phyloP scores from a whole-genome alignment of 129 eudicot genomes.

The Flaveria robusta region DNA sequence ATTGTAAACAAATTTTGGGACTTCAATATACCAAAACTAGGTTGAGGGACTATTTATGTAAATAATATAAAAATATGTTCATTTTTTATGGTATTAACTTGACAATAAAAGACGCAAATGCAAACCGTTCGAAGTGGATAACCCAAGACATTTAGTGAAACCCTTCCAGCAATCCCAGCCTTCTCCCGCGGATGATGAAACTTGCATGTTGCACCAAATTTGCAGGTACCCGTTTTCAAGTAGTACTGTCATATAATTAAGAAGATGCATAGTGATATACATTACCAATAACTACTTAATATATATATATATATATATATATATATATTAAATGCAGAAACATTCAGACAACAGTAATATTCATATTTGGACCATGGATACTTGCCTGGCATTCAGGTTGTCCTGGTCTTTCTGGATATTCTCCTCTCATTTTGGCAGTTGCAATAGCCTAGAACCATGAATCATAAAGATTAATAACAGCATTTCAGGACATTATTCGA shows the following conservation, averaged over 20 bases:
- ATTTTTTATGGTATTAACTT: not conserved
- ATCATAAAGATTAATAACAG: constrained; percentile 6
- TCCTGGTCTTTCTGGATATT: constrained; percentile 84
- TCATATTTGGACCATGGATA: not conserved
- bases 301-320: too few relatives aligned
- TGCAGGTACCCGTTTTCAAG: constrained; percentile 90
- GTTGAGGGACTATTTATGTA: not conserved
- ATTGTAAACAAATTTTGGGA: not conserved
- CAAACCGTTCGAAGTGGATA: constrained; percentile 97
- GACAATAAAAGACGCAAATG: constrained; percentile 21
- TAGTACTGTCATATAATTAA: constrained; percentile 57
- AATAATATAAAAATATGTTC: not conserved
- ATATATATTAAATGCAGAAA: not conserved
- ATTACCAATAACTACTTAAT: constrained; percentile 4
- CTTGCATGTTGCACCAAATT: constrained; percentile 94
- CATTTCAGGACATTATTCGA: not conserved
- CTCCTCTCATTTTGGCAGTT: constrained; percentile 86
- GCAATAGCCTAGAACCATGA: constrained; percentile 65
- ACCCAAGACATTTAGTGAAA: constrained; percentile 75
- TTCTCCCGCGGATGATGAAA: constrained; percentile 96
- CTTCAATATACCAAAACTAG: not conserved
- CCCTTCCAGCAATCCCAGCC: constrained; percentile 92
- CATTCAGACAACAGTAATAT: not conserved
- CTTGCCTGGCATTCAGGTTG: constrained; percentile 86
- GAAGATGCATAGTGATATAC: constrained; percentile 11